Percentiles rank a stretch among this genome's conserved stretches.
These are phyloP conservation scores for Rhizopogon sp. DNA, from an alignment of 768 basidiomycete species.

Conservation along the genomic window DNA sequence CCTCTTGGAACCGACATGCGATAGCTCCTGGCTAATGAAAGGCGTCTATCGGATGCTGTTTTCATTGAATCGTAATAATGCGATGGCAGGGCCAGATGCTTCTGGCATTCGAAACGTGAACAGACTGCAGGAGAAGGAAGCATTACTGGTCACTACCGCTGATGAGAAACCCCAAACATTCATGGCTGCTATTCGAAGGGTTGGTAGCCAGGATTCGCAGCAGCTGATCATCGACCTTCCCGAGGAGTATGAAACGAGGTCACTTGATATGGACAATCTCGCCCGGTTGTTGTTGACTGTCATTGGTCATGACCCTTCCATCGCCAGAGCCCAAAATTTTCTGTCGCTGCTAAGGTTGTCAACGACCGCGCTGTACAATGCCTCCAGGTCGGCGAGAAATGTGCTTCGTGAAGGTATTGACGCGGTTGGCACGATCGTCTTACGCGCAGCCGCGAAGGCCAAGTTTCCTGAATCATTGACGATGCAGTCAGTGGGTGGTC, in stretches of 20 bases:
- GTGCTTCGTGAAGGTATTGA: conserved; percentile 64
- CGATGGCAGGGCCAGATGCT: conserved; percentile 43
- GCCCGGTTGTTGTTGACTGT: conserved; percentile 73
- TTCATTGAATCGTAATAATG: conserved; percentile 43
- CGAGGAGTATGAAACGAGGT: conserved; percentile 50
- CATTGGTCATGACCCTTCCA: conserved; percentile 68
- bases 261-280: conserved; percentile 58
- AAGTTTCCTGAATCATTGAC: conserved; percentile 34
- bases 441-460: conserved; percentile 36
- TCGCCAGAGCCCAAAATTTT: conserved; percentile 66
- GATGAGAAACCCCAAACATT: conserved; percentile 74
- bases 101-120: conserved; percentile 66
- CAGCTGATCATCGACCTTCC: conserved; percentile 44
- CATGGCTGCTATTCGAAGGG: conserved; percentile 45
- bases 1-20: conserved; percentile 41
- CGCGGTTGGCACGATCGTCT: conserved; percentile 56
- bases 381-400: conserved; percentile 45
- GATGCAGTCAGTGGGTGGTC: conserved; percentile 13
- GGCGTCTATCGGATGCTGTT: conserved; percentile 56
- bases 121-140: conserved; percentile 62
- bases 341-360: conserved; percentile 55
- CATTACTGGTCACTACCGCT: conserved; percentile 60
- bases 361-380: conserved; percentile 52
- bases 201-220: conserved; percentile 33
- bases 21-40: conserved; percentile 48